A percentile compares a stretch with the other conserved stretches of the same genome.
These are phyloP conservation scores for Aspergillus avenaceus DNA, from an alignment of 495 filamentous ascomycete species.

Conservation along the genomic window DNA sequence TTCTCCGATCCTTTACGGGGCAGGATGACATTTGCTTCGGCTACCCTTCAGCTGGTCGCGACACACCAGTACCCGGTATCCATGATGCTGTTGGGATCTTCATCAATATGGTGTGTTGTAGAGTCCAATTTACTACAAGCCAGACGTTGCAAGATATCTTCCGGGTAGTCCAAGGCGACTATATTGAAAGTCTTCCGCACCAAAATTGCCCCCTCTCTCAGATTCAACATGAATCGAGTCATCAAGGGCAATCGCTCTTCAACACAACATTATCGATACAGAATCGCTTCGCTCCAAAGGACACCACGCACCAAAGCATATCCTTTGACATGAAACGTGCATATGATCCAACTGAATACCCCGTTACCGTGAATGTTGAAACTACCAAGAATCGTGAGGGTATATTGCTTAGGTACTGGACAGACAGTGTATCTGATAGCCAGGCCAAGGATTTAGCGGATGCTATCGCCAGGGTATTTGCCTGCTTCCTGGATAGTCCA, in stretches of 20 bases:
- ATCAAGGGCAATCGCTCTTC: conserved; percentile 48
- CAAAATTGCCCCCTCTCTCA: conserved; percentile 51
- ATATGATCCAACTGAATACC: conserved; percentile 48
- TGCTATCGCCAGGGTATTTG: conserved; percentile 31
- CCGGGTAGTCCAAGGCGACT: conserved; percentile 44
- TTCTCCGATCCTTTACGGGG: conserved; percentile 47
- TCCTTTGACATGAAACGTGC: conserved; percentile 36
- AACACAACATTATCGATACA: conserved; percentile 57
- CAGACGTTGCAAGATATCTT: conserved; percentile 39
- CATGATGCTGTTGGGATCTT: conserved; percentile 52
- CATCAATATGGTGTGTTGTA: conserved; percentile 55
- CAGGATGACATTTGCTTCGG: conserved; percentile 58
- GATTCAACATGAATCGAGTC: conserved; percentile 52
- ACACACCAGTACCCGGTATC: conserved; percentile 46
- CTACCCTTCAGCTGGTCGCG: conserved; percentile 46
- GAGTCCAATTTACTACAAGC: conserved; percentile 32
- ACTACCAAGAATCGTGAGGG: conserved; percentile 40
- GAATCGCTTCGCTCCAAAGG: conserved; percentile 35
- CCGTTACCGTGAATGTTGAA: conserved; percentile 45
- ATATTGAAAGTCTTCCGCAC: conserved; percentile 43
- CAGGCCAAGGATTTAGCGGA: conserved; percentile 30
- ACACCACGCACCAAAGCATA: conserved; percentile 29
- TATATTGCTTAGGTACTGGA: conserved; percentile 48
- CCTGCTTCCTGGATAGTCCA: conserved; percentile 30
- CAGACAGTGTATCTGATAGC: conserved; percentile 37